Conservation (phyloP, 2,329 filamentous ascomycete genomes). For the Elsinoe arachidis region DNA sequence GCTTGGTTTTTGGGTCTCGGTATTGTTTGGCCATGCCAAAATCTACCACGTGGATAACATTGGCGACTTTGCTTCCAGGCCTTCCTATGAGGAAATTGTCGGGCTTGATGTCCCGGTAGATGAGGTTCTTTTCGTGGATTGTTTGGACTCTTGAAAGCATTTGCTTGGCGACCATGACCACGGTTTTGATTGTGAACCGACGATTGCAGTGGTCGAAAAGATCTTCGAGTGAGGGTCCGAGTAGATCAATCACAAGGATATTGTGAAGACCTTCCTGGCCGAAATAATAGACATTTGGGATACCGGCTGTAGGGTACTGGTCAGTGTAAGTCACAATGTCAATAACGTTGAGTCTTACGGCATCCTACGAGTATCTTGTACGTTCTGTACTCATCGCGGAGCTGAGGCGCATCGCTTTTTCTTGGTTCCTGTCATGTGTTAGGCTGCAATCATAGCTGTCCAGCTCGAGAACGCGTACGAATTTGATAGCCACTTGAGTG, state of each 20-base stretch:
- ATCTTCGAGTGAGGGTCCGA: conserved; percentile 90
- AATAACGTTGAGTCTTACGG: conserved; percentile 57
- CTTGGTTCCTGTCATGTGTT: conserved; percentile 69
- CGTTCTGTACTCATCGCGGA: conserved; percentile 96
- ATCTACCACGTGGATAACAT: conserved; percentile 97
- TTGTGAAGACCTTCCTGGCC: conserved; percentile 98
- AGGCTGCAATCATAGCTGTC: conserved; percentile 4
- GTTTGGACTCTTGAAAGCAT: conserved; percentile 92
- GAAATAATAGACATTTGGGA: conserved; percentile 99
- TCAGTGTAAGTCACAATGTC: neutral
- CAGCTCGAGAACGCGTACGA: conserved; percentile 53
- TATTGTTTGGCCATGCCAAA: conserved; percentile 99
- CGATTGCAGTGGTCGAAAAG: conserved; percentile 96
- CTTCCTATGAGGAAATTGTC: conserved; percentile 98
- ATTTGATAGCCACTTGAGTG: conserved; percentile 99
- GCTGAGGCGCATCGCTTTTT: conserved; percentile 95
- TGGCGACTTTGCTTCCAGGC: conserved; percentile 84
- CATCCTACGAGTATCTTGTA: conserved; percentile 99
- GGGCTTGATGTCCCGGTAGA: conserved; percentile 98
- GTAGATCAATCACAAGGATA: conserved; percentile 93
- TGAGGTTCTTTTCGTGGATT: conserved; percentile 98
- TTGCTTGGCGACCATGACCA: conserved; percentile 98
- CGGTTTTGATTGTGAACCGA: conserved; percentile 92
- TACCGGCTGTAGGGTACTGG: conserved; percentile 58
- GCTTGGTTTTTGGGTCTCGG: conserved; percentile 96